Evolutionary conservation across 129 eudicot species (phyloP), one percentile per base, ranked within the genome.

Genomic region (Flaveria sonorensis): DNA sequence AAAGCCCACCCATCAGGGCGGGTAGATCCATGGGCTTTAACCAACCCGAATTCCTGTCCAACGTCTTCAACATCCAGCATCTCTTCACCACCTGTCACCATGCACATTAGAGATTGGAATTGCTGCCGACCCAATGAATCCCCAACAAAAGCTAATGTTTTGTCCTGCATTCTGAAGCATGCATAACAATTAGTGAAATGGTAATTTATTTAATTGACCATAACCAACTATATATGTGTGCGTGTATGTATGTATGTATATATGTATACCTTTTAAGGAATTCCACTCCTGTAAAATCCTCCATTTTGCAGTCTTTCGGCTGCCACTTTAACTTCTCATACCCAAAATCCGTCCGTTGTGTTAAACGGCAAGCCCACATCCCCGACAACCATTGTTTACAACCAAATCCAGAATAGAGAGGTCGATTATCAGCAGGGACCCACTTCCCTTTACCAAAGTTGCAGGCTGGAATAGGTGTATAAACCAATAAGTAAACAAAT

Each of bases 1-100:
- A 79, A 92, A 43, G 98, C 98, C 98, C 98, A 92, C 40, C 98
- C 96, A 50, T 89, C 90, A 7, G 98, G 96, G 11, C 96, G 90
- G 11, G 69, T 51, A 45, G 91, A 85, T 50, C 90, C 87, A n/a
- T 74, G 88, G 28, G 89, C 80, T 73, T 83, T 89, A 28, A 85
- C 84, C 7, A 92, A 84, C 46, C 98, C 96, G 70, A 78, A 89
- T 61, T 92, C 96, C 45, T 60, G 26, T 56, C 98, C 98, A 57
- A 89, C 96, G 47, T 92, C 90, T 26, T 76, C 77, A 15, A 89
- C 96, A 55, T 89, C 92, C 0, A 68, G 52, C 67, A 86, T 85
- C 56, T 88, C 87, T 73, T 86, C 79, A 19, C 98, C 96, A 76
- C 86, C 92, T 19, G 91, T 85, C 45, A 81, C 78, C 96, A 92